Evolutionary conservation across 352 stramenopile species (phyloP), one percentile per base, ranked within the genome.

Genomic region (Phytophthora sansomeana): DNA sequence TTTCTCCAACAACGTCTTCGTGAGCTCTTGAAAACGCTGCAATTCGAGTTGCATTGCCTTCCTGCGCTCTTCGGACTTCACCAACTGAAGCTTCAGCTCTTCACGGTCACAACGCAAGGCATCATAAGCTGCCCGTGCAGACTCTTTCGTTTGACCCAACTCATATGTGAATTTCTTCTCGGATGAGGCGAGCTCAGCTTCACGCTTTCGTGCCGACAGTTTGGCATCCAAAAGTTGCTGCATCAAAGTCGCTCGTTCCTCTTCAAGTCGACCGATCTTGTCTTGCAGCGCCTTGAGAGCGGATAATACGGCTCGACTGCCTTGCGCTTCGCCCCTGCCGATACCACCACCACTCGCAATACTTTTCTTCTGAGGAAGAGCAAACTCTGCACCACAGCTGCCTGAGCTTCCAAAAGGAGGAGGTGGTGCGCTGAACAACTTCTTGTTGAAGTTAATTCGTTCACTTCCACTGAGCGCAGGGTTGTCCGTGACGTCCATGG

Each of bases 271-370:
- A 11, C 69, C 68, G 36, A 92, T 91, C 49, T 94, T 94, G 67
- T 94, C 81, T 35, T 94, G 85, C 5, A 94, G 77, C 1, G 85
- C 85, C 57, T 94, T 94, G 13, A 94, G 61, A 26, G 85, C 85
- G 0, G 80, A 89, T 6, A 93, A 63, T 4, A 93, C 66, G 4
- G 85, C 81, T n/a, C 85, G 83, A 58, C 83, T 91, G 14, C 82
- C 79, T 39, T 90, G 78, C 6, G 47, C 67, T 6, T 48, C 39
- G 6, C 53, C 44, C 55, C 53, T 49, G 26, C 26, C 39, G 58
- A 35, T 17, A 35, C 44, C 54, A 33, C 16, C 46, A 19, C 46
- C 50, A 41, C 32, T 54, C 5, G 24, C 19, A 29, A 51, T 49
- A 32, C 10, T 62, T 39, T 5, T 68, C 41, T 54, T 54, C 56